These are phyloP conservation scores for Wallacemonas collosoma DNA, from an alignment of 208 protist genomes.

Conservation along the genomic window DNA sequence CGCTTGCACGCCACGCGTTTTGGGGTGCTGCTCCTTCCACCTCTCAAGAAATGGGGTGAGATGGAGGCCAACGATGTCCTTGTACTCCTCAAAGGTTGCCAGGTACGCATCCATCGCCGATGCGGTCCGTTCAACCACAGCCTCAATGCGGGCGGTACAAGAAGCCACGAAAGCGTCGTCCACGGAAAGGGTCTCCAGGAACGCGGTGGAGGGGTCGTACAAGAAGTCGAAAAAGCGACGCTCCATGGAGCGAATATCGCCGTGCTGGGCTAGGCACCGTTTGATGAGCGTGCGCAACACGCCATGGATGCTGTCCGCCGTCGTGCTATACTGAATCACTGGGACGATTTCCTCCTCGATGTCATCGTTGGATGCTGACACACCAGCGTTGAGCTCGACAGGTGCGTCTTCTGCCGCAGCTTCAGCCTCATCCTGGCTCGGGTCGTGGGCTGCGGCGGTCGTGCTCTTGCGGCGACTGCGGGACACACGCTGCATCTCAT, in stretches of 20 bases:
- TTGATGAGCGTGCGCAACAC: conserved; percentile 71
- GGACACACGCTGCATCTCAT: conserved; percentile 25
- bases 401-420: not conserved
- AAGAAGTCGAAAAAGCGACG: conserved; percentile 90
- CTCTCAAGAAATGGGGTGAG: conserved; percentile 65
- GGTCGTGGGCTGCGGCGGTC: conserved; percentile 5
- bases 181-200: conserved; percentile 52
- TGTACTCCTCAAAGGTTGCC: conserved; percentile 62
- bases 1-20: conserved; percentile 68
- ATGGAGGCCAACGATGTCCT: conserved; percentile 80
- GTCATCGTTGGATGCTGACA: not conserved
- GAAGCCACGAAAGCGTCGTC: conserved; percentile 57
- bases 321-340: conserved; percentile 59
- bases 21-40: conserved; percentile 72
- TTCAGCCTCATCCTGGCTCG: not conserved
- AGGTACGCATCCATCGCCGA: conserved; percentile 74
- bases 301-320: conserved; percentile 56
- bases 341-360: not conserved
- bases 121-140: conserved; percentile 52
- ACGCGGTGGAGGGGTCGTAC: conserved; percentile 81
- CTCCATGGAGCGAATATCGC: conserved; percentile 91
- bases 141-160: conserved; percentile 55
- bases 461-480: not conserved
- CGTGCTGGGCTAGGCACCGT: conserved; percentile 70
- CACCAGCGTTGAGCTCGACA: too few relatives aligned